Conservation (phyloP, 1,284 basidiomycete species). For the Ustilago shanxiensis region DNA sequence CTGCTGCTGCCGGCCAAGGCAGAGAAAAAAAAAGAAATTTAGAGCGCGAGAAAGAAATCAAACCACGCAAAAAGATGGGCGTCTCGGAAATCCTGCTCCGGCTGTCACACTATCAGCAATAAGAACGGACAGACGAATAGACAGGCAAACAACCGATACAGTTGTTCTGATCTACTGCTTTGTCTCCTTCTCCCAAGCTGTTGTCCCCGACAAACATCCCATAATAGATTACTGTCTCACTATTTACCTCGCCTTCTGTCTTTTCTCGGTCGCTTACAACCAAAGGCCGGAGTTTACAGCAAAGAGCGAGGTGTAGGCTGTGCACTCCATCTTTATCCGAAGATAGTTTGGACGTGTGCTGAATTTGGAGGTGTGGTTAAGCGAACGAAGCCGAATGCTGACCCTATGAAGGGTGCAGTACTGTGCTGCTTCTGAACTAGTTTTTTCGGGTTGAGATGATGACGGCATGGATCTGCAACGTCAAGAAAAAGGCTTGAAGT, state of each 20-base stretch:
- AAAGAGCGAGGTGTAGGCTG: constrained; percentile 2
- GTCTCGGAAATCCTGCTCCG: neutral
- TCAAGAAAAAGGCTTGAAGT: constrained; percentile 4
- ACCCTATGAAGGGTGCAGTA: too few relatives aligned
- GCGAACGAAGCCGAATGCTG: neutral
- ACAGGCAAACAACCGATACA: too few relatives aligned
- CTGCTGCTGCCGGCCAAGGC: too few relatives aligned
- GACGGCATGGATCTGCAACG: constrained; percentile 13
- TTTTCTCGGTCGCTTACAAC: neutral
- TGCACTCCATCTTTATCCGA: neutral
- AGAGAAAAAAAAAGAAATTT: neutral
- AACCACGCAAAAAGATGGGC: neutral
- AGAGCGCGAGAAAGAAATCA: neutral
- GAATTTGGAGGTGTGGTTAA: neutral
- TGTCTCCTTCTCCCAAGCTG: too few relatives aligned
- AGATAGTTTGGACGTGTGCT: neutral
- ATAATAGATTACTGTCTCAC: neutral
- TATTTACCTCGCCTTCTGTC: neutral
- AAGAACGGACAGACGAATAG: too few relatives aligned
- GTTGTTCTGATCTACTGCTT: too few relatives aligned
- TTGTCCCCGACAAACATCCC: too few relatives aligned
- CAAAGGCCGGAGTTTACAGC: neutral
- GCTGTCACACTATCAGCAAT: neutral
- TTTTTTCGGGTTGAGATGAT: constrained; percentile 3
- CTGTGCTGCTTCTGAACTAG: too few relatives aligned